Evolutionary conservation across 805 yeast genomes (phyloP).

Genomic region (Saccharomycopsis capsularis): DNA sequence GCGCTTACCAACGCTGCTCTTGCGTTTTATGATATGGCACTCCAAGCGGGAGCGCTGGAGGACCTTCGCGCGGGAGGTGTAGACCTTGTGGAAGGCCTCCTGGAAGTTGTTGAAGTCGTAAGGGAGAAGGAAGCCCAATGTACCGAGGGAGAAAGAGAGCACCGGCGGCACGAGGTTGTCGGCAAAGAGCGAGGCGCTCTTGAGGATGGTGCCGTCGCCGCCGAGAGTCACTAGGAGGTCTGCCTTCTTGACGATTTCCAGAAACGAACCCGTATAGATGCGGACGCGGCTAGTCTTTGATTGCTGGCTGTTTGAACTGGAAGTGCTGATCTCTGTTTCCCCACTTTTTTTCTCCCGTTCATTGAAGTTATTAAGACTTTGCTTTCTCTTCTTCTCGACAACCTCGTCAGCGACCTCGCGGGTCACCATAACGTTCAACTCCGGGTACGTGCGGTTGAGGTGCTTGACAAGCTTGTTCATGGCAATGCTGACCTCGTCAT

Average conservation of each 20-base stretch:
- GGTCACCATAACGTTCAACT: constrained; percentile 70
- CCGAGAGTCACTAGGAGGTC: constrained; percentile 84
- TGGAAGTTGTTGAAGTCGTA: constrained; percentile 64
- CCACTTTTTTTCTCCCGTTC: too few relatives aligned
- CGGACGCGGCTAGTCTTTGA: constrained; percentile 15
- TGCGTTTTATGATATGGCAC: constrained; percentile 52
- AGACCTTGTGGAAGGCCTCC: constrained; percentile 58
- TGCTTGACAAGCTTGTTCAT: constrained; percentile 59
- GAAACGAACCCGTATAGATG: constrained; percentile 43
- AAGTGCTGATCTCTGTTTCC: constrained; percentile 17
- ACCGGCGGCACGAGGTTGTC: constrained; percentile 79
- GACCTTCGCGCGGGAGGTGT: constrained; percentile 61
- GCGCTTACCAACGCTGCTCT: not conserved
- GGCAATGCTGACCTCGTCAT: constrained; percentile 54
- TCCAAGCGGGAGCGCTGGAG: constrained; percentile 72
- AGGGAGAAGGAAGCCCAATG: constrained; percentile 83
- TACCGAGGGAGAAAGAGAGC: constrained; percentile 81
- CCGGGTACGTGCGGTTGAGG: constrained; percentile 55
- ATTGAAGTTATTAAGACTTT: not conserved
- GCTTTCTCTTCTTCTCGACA: constrained; percentile 17
- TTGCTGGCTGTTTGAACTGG: constrained; percentile 12
- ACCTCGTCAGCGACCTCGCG: constrained; percentile 71
- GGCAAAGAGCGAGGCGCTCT: constrained; percentile 75
- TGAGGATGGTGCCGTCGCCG: constrained; percentile 92
- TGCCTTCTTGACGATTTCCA: constrained; percentile 55